These are phyloP conservation scores for Sonneratia caseolaris DNA, from an alignment of 345 rosid genomes.

Conservation along the genomic window DNA sequence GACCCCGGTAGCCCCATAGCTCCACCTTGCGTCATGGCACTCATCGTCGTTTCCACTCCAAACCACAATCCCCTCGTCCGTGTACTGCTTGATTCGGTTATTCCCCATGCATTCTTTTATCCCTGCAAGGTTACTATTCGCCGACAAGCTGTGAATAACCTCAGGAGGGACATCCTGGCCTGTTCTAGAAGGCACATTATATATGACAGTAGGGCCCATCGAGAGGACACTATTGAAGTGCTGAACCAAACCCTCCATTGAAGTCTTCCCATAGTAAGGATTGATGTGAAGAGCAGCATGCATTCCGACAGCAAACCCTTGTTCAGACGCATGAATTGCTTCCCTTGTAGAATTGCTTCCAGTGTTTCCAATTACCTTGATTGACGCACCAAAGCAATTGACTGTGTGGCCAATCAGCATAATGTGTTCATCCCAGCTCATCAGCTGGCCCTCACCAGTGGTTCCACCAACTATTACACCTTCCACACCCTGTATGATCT, in stretches of 20 bases:
- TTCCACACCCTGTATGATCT: constrained; percentile 56
- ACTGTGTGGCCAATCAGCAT: constrained; percentile 89
- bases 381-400: constrained; percentile 57
- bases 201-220: constrained; percentile 75
- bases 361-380: constrained; percentile 77
- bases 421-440: constrained; percentile 97
- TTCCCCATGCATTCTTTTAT: constrained; percentile 72
- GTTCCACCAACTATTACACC: constrained; percentile 88
- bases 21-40: constrained; percentile 82
- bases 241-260: constrained; percentile 51
- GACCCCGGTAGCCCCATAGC: constrained; percentile 60
- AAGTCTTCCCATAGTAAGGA: constrained; percentile 92
- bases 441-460: constrained; percentile 88
- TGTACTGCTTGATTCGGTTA: constrained; percentile 51
- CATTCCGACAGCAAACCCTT: constrained; percentile 91
- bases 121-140: constrained; percentile 60
- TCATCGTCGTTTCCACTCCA: constrained; percentile 88
- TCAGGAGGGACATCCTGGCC: constrained; percentile 69
- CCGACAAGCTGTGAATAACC: constrained; percentile 46
- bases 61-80: constrained; percentile 54
- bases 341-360: constrained; percentile 89
- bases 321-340: constrained; percentile 84
- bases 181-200: constrained; percentile 74
- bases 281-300: constrained; percentile 89
- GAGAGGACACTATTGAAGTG: constrained; percentile 70